Evolutionary conservation across 495 filamentous ascomycete genomes (phyloP).

Genomic region (Penicillium paxilli): DNA sequence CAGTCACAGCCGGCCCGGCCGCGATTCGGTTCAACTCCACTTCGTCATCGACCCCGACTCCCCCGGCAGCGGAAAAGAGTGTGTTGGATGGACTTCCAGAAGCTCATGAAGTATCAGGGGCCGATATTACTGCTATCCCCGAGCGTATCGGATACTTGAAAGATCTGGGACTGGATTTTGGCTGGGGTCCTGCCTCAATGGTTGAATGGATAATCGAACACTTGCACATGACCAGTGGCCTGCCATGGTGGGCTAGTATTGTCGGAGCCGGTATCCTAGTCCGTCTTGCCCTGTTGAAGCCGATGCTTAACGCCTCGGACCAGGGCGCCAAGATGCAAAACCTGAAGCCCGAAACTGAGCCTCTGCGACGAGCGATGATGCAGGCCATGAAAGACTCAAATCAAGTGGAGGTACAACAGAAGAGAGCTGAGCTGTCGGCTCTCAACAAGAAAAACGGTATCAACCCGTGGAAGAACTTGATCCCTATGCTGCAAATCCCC

Average conservation of each 20-base stretch:
- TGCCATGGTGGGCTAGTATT: slow-evolving; percentile 84
- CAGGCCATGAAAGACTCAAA: slow-evolving; percentile 39
- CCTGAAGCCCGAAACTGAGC: slow-evolving; percentile 37
- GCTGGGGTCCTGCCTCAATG: slow-evolving; percentile 69
- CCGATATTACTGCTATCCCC: slow-evolving; percentile 52
- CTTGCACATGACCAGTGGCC: slow-evolving; percentile 67
- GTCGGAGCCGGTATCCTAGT: slow-evolving; percentile 60
- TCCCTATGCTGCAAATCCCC: slow-evolving; percentile 66
- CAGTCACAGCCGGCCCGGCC: slow-evolving; percentile 22
- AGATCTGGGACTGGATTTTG: slow-evolving; percentile 79
- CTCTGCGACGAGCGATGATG: slow-evolving; percentile 43
- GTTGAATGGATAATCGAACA: slow-evolving; percentile 79
- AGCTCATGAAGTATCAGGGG: slow-evolving; percentile 25
- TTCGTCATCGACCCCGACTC: slow-evolving; percentile 25
- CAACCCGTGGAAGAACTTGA: slow-evolving; percentile 47
- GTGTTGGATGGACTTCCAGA: slow-evolving; percentile 8
- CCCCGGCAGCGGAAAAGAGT: slow-evolving; percentile 16
- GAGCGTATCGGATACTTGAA: slow-evolving; percentile 82
- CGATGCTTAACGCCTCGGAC: slow-evolving; percentile 60
- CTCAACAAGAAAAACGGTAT: slow-evolving; percentile 57
- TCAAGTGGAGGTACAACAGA: slow-evolving; percentile 35
- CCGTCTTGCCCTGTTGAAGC: slow-evolving; percentile 64
- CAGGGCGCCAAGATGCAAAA: slow-evolving; percentile 51
- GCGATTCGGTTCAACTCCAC: slow-evolving; percentile 48
- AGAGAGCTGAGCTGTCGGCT: slow-evolving; percentile 43